Conservation (phyloP, 371 early-diverging fungal species). For the Sporodiniella umbellata region DNA sequence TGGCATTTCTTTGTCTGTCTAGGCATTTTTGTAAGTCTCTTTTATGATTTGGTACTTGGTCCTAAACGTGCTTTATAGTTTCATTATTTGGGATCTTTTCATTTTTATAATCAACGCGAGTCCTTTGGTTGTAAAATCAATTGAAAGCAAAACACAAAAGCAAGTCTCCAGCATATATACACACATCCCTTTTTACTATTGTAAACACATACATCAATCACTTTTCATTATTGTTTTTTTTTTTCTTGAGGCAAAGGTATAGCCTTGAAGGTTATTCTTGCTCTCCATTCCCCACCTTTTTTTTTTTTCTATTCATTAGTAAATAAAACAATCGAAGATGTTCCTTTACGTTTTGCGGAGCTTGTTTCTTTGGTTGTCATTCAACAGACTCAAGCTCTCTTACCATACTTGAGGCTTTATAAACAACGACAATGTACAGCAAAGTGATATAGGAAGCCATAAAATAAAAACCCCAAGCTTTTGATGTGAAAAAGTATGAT, state of each 20-base stretch:
- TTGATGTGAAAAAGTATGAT: too few relatives aligned
- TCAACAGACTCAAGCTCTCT: too few relatives aligned
- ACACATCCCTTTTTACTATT: neutral
- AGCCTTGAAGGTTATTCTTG: neutral
- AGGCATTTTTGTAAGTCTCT: conserved; percentile 46
- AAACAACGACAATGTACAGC: too few relatives aligned
- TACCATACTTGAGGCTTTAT: too few relatives aligned
- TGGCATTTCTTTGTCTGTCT: conserved; percentile 70
- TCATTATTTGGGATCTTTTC: conserved; percentile 53
- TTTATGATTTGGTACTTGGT: neutral
- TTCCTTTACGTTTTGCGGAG: too few relatives aligned
- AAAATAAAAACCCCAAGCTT: too few relatives aligned
- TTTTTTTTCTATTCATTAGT: neutral
- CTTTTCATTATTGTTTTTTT: neutral
- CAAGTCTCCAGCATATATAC: neutral
- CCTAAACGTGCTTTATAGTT: conserved; percentile 19
- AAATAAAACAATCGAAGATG: conserved; percentile 1
- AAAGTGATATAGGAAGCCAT: too few relatives aligned
- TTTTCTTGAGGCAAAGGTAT: neutral
- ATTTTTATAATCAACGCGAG: conserved; percentile 43
- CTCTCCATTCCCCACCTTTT: too few relatives aligned
- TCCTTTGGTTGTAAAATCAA: conserved; percentile 38
- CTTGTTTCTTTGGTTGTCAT: too few relatives aligned
- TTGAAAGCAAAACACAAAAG: neutral
- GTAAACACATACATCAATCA: neutral